phyloP scores from a whole-genome alignment of 2,329 filamentous ascomycete species.

The Fusarium nematophilum region DNA sequence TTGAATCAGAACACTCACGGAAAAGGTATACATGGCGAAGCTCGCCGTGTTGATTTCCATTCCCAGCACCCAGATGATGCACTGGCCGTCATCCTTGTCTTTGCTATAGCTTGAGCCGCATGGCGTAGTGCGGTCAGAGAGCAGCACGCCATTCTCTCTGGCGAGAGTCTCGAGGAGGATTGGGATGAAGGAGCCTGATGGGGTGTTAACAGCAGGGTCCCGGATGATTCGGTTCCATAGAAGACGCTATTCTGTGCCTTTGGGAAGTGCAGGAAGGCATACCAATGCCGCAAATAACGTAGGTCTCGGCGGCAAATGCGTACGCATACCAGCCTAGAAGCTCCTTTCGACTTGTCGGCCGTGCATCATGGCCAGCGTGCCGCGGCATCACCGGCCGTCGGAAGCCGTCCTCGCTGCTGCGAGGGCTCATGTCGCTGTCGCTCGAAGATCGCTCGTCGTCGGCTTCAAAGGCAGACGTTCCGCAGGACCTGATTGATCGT shows the following conservation, averaged over 20 bases:
- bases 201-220: conserved; percentile 11
- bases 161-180: conserved; percentile 95
- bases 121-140: conserved; percentile 79
- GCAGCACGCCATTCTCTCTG: conserved; percentile 88
- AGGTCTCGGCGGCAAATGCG: conserved; percentile 95
- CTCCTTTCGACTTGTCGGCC: conserved; percentile 89
- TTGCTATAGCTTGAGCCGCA: conserved; percentile 75
- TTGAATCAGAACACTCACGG: conserved; percentile 88
- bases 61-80: conserved; percentile 84
- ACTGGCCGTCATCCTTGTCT: conserved; percentile 70
- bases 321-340: conserved; percentile 96
- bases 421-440: conserved; percentile 50
- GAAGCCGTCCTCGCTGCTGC: conserved; percentile 52
- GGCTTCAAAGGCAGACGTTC: conserved; percentile 72
- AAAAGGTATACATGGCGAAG: conserved; percentile 99
- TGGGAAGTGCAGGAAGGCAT: conserved; percentile 47
- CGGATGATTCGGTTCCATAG: background rate
- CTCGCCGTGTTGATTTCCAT: conserved; percentile 93
- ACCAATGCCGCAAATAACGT: conserved; percentile 86
- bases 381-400: conserved; percentile 55
- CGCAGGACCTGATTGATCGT: conserved; percentile 66
- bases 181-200: conserved; percentile 88
- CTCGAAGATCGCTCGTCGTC: conserved; percentile 74
- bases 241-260: background rate
- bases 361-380: conserved; percentile 86